Conservation (phyloP, 441 rosid species). For the Aquilaria agallochum region DNA sequence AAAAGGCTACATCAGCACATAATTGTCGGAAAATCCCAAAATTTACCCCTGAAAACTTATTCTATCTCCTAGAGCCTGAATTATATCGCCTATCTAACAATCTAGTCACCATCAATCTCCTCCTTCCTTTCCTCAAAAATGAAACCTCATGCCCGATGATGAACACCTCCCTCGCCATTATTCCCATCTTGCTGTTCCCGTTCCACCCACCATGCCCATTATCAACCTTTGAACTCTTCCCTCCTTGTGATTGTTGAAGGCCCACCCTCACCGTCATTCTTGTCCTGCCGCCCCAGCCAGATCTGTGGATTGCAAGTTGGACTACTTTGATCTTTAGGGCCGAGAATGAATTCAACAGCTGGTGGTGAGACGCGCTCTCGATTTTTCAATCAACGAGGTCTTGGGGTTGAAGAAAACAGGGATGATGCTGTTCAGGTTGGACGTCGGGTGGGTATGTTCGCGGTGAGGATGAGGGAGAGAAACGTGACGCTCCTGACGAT, state of each 20-base stretch:
- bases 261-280: constrained; percentile 53
- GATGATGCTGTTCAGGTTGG: constrained; percentile 48
- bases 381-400: constrained; percentile 47
- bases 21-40: too few relatives aligned
- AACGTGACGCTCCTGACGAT: constrained; percentile 51
- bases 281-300: constrained; percentile 25
- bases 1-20: too few relatives aligned
- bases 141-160: constrained; percentile 46
- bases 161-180: constrained; percentile 28
- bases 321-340: constrained; percentile 50
- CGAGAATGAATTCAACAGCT: constrained; percentile 43
- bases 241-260: constrained; percentile 38
- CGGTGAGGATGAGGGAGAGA: constrained; percentile 47
- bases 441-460: constrained; percentile 62
- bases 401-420: constrained; percentile 31
- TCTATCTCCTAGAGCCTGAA: constrained; percentile 22
- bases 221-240: too few relatives aligned
- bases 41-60: too few relatives aligned
- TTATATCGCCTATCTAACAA: constrained; percentile 22
- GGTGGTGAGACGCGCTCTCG: constrained; percentile 6
- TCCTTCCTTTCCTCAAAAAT: neutral
- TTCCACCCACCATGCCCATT: too few relatives aligned
- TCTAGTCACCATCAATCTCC: too few relatives aligned
- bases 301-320: constrained; percentile 39
- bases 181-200: too few relatives aligned